Percentiles rank a stretch among this genome's conserved stretches.
Conservation (phyloP, 1,139 yeast species). For the Pichia sorboxylosa region DNA sequence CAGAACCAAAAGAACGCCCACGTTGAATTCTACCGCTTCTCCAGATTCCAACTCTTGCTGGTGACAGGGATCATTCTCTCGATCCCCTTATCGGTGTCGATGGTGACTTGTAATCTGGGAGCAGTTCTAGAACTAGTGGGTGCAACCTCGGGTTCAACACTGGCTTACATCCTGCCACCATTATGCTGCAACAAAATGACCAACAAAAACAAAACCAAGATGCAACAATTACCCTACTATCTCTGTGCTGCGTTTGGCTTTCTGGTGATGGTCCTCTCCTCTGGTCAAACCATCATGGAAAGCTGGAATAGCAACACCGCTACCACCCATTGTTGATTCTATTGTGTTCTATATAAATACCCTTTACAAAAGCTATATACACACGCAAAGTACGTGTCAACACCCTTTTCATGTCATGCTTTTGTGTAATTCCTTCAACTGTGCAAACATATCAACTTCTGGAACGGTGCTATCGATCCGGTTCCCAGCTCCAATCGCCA, state of each 20-base stretch:
- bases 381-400: no score
- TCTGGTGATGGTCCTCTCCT: conserved; percentile 65
- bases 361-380: no score
- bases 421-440: no score
- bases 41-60: conserved; percentile 43
- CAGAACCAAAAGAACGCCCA: conserved; percentile 12
- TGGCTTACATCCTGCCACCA: conserved; percentile 91
- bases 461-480: no score
- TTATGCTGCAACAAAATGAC: conserved; percentile 64
- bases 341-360: no score
- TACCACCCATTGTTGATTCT: conserved; percentile 33
- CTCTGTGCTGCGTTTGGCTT: conserved; percentile 63
- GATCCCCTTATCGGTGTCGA: conserved; percentile 62
- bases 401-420: no score
- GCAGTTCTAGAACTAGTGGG: conserved; percentile 83
- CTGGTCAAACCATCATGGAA: conserved; percentile 54
- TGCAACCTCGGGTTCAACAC: conserved; percentile 81
- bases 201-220: conserved; percentile 30
- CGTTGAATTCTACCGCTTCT: conserved; percentile 27
- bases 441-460: no score
- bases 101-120: conserved; percentile 80
- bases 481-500: no score
- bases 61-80: conserved; percentile 59
- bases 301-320: conserved; percentile 31
- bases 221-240: conserved; percentile 42